Base-by-base conservation (phyloP, 805 yeast genomes). In the Ogataea thermomethanolica region DNA sequence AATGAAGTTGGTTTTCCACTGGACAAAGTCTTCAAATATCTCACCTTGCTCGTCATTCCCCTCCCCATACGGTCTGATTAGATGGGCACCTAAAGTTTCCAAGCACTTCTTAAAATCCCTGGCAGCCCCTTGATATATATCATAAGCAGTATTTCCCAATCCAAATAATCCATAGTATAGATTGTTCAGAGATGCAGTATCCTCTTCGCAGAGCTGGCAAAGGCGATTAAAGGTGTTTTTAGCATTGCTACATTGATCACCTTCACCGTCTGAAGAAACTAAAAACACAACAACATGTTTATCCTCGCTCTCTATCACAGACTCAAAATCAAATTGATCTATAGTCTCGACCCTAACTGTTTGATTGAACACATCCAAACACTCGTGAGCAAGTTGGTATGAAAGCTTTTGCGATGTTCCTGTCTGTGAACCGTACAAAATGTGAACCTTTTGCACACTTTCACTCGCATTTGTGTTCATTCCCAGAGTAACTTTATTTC, bases 191-290 rank as follows among this genome's bases (percentile, higher is more conserved):
- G 11, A 20, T 10, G 10, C 22, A 4, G 11, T 25, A 10, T 25
- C 14, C 13, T 33, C 22, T 3, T 21, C 7, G 29, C 36, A 14
- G 1, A 26, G 20, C 4, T 35, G 43, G 23, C 23, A 11, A 29
- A 55, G 70, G 56, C 62, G 73, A 35, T 78, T 78, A 56, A 74
- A 80, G 55, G 89, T 83, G 14, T 74, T 75, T 22, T 76, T 71
- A 4, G 95, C 91, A 54, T 86, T 85, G 59, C 90, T 96, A 23
- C 98, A 90, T 49, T 95, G 95, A 59, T 91, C 98, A 55, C 98
- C 98, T 63, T 91, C 97, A 46, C 98, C 98, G 56, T 90, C 89
- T 7, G 96, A 84, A 21, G 97, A 88, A 58, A 91, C 67, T 55
- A 90, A 73, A 55, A 90, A 80, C 37, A 72, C 62, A 22, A 64